Evolutionary conservation across 176 grass and related monocot species (phyloP).

Genomic region (Echinochloa phyllopogon): DNA sequence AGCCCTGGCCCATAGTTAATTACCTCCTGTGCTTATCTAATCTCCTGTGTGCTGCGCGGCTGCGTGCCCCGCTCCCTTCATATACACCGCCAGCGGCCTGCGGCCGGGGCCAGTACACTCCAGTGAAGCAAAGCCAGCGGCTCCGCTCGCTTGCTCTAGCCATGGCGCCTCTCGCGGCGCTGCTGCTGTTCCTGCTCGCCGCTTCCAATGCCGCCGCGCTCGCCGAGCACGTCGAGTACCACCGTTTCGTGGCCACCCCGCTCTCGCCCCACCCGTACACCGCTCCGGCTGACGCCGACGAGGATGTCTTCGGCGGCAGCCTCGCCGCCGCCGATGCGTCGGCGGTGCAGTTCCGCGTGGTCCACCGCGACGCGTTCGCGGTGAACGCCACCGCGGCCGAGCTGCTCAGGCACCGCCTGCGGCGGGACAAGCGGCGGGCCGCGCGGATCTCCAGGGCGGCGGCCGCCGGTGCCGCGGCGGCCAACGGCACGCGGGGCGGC

Average conservation of each 20-base stretch:
- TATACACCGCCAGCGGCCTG: conserved; percentile 27
- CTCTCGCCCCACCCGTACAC: conserved; percentile 38
- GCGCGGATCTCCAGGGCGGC: conserved; percentile 34
- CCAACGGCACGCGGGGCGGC: conserved; percentile 27
- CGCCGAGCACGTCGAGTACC: conserved; percentile 13
- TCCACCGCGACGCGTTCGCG: conserved; percentile 62
- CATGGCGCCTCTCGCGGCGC: conserved; percentile 39
- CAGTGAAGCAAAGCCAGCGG: background rate
- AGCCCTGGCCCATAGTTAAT: background rate
- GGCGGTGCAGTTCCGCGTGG: conserved; percentile 38
- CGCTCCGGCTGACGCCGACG: background rate
- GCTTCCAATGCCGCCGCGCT: conserved; percentile 17
- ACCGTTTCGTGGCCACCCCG: conserved; percentile 52
- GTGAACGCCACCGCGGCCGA: conserved; percentile 40
- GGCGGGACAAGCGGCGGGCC: conserved; percentile 43
- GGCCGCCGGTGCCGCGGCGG: background rate
- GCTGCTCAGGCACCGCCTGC: conserved; percentile 55
- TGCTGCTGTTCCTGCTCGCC: conserved; percentile 41
- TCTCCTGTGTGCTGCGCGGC: background rate
- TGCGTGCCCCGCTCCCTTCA: background rate
- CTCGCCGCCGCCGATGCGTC: background rate
- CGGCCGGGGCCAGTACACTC: background rate
- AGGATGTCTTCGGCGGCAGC: conserved; percentile 17
- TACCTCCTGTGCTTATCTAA: background rate
- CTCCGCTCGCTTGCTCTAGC: background rate